phyloP scores from a whole-genome alignment of 768 basidiomycete genomes.

The Tephrocybe sp. region DNA sequence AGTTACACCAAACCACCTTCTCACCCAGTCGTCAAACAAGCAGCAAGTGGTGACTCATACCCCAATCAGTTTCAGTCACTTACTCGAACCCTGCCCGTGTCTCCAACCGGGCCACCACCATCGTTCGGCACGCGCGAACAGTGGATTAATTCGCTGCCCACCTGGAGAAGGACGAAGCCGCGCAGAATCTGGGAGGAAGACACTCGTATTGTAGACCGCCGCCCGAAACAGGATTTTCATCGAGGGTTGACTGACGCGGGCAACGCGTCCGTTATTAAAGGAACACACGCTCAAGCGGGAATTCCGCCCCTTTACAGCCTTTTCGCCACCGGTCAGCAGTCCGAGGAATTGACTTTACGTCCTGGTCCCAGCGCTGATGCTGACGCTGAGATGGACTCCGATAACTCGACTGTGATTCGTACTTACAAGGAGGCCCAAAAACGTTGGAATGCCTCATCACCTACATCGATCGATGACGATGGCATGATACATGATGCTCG shows the following conservation, averaged over 20 bases:
- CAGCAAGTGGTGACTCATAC: slow-evolving; percentile 40
- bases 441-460: slow-evolving; percentile 34
- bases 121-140: slow-evolving; percentile 66
- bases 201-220: slow-evolving; percentile 24
- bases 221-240: slow-evolving; percentile 56
- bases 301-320: slow-evolving; percentile 66
- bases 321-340: slow-evolving; percentile 18
- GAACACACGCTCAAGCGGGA: slow-evolving; percentile 79
- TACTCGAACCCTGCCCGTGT: slow-evolving; percentile 56
- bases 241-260: slow-evolving; percentile 74
- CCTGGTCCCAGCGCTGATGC: slow-evolving; percentile 29
- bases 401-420: slow-evolving; percentile 33
- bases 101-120: slow-evolving; percentile 59
- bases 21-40: slow-evolving; percentile 65
- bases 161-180: slow-evolving; percentile 68
- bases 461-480: slow-evolving; percentile 20
- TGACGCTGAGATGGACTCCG: slow-evolving; percentile 45
- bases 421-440: slow-evolving; percentile 32
- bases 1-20: slow-evolving; percentile 53
- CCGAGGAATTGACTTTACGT: slow-evolving; percentile 13
- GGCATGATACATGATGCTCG: slow-evolving; percentile 27
- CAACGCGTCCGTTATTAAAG: slow-evolving; percentile 83
- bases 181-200: slow-evolving; percentile 67
- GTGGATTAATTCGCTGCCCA: slow-evolving; percentile 70
- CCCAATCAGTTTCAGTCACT: slow-evolving; percentile 50